Evolutionary conservation across 2,329 filamentous ascomycete species (phyloP).

Genomic region (Microdochium nivale): DNA sequence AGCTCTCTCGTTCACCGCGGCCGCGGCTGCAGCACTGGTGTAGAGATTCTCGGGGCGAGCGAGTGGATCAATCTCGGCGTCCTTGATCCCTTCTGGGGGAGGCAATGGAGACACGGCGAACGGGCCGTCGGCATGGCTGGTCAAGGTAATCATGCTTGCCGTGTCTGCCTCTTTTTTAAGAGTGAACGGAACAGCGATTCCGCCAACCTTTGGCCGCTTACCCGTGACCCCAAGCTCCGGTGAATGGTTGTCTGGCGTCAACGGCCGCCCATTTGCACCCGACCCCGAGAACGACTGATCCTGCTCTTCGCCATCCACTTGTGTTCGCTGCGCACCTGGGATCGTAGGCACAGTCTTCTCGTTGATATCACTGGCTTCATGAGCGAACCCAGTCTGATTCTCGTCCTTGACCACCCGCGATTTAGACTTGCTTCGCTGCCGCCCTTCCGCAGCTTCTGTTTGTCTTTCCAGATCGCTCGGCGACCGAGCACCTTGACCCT

Average conservation of each 20-base stretch:
- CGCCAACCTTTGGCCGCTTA: constrained; percentile 58
- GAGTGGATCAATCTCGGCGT: background rate
- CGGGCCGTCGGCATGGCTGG: constrained; percentile 27
- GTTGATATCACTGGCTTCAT: constrained; percentile 12
- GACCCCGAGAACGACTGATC: constrained; percentile 4
- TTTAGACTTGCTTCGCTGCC: constrained; percentile 31
- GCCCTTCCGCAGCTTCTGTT: constrained; percentile 16
- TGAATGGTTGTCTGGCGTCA: constrained; percentile 31
- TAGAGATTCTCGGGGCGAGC: background rate
- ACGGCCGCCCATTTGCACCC: constrained; percentile 26
- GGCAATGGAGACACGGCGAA: constrained; percentile 10
- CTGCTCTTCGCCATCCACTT: constrained; percentile 23
- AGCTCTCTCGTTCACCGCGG: background rate
- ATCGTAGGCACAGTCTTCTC: constrained; percentile 33
- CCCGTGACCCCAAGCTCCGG: constrained; percentile 43
- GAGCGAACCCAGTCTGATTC: constrained; percentile 30
- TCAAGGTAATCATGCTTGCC: constrained; percentile 63
- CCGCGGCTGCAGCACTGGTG: background rate
- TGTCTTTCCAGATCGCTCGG: constrained; percentile 31
- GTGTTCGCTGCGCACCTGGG: constrained; percentile 31
- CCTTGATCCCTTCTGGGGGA: background rate
- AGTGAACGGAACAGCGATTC: constrained; percentile 66
- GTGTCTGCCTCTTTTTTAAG: constrained; percentile 55
- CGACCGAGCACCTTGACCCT: constrained; percentile 34
- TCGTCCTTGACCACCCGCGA: constrained; percentile 41